These are phyloP conservation scores for Aristolochia californica DNA, from an alignment of 164 flowering plant genomes.

Conservation along the genomic window DNA sequence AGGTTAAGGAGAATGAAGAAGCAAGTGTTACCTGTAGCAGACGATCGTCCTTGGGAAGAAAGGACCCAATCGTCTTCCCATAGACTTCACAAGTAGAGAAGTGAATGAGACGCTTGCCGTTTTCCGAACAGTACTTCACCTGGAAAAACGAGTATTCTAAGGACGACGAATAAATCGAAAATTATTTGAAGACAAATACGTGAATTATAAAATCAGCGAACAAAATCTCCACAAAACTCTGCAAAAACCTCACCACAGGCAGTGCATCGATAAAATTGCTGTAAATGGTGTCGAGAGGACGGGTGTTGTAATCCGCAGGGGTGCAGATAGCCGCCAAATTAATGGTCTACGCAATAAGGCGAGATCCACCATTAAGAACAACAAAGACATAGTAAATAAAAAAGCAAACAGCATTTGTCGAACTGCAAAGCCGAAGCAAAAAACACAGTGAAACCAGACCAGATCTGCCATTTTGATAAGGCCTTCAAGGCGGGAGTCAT, in stretches of 20 bases:
- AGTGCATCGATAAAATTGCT: conserved; percentile 75
- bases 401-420: neutral
- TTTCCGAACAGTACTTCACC: conserved; percentile 96
- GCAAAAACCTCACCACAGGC: conserved; percentile 43
- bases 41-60: conserved; percentile 81
- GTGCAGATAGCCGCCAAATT: conserved; percentile 81
- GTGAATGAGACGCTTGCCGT: conserved; percentile 91
- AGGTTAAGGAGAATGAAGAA: neutral
- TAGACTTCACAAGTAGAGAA: conserved; percentile 98
- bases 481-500: conserved; percentile 90
- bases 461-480: conserved; percentile 94
- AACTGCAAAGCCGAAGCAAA: neutral
- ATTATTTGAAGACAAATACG: too few species aligned
- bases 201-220: too few species aligned
- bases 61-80: conserved; percentile 91
- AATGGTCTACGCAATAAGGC: conserved; percentile 35
- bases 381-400: neutral
- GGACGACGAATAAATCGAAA: neutral
- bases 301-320: conserved; percentile 76
- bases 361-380: too few species aligned
- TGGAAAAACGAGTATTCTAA: conserved; percentile 9
- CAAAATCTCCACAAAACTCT: neutral
- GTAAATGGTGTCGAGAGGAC: conserved; percentile 72
- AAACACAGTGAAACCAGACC: conserved; percentile 20
- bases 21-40: conserved; percentile 53